Percentiles rank a stretch among this genome's conserved stretches.
Conservation (phyloP, 306 rosid genomes). For the Vicia villosa region DNA sequence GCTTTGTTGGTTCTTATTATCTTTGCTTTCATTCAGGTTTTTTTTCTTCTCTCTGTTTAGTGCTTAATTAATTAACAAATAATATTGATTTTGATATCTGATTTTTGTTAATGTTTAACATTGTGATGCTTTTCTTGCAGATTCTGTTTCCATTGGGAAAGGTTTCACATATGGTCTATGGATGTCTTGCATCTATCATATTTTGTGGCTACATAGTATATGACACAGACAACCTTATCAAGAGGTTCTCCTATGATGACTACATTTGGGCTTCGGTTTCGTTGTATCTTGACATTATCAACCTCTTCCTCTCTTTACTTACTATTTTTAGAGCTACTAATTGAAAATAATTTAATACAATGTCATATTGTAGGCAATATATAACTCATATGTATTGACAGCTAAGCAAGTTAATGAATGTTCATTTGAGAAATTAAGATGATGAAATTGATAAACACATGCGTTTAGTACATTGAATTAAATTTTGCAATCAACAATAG, state of each 20-base stretch:
- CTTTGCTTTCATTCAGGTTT: slow-evolving; percentile 81
- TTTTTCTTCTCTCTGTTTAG: not conserved
- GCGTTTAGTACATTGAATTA: slow-evolving; percentile 4
- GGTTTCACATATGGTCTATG: slow-evolving; percentile 67
- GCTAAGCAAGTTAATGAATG: not conserved
- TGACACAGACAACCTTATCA: slow-evolving; percentile 86
- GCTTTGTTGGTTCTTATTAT: slow-evolving; percentile 66
- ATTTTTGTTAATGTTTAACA: not conserved
- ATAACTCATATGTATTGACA: not conserved
- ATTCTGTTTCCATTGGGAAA: slow-evolving; percentile 65
- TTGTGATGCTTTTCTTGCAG: slow-evolving; percentile 4
- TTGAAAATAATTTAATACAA: slow-evolving; percentile 31
- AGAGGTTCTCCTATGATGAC: slow-evolving; percentile 79
- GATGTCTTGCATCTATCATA: slow-evolving; percentile 72
- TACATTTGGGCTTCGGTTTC: slow-evolving; percentile 88
- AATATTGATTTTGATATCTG: not conserved
- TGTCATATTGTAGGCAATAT: not conserved
- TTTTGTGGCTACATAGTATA: slow-evolving; percentile 83
- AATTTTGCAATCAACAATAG: slow-evolving; percentile 25
- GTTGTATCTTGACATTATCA: slow-evolving; percentile 78
- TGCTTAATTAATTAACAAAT: not conserved
- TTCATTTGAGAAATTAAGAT: not conserved
- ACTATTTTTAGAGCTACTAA: slow-evolving; percentile 67
- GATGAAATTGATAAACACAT: not conserved
- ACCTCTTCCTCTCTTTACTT: slow-evolving; percentile 78